phyloP scores from a whole-genome alignment of 2,329 filamentous ascomycete genomes.

The Sphaerostilbella broomeana region DNA sequence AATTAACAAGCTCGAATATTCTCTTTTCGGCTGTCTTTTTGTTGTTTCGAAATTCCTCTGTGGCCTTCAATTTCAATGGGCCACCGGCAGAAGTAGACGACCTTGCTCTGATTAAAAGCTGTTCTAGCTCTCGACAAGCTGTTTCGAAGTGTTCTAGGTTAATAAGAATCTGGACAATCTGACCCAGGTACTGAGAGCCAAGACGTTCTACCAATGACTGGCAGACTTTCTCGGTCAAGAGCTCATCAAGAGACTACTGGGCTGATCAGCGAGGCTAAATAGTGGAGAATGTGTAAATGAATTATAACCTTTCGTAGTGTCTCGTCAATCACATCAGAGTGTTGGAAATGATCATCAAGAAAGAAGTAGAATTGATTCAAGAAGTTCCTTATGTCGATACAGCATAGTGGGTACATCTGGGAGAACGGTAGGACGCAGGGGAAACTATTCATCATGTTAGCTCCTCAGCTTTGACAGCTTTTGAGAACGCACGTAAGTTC shows the following conservation, averaged over 20 bases:
- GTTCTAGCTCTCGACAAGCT: conserved; percentile 83
- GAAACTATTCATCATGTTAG: conserved; percentile 50
- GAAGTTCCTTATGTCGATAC: conserved; percentile 96
- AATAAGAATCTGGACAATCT: conserved; percentile 97
- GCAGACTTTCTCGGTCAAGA: conserved; percentile 91
- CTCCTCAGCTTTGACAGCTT: no score
- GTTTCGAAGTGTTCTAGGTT: conserved; percentile 96
- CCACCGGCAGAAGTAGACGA: conserved; percentile 76
- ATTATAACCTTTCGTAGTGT: conserved; percentile 65
- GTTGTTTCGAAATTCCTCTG: conserved; percentile 76
- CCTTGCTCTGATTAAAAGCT: conserved; percentile 75
- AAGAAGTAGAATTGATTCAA: conserved; percentile 98
- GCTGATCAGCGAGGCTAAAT: neutral
- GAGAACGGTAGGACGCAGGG: conserved; percentile 96
- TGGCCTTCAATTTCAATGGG: conserved; percentile 72
- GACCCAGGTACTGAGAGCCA: conserved; percentile 86
- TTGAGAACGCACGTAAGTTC: conserved; percentile 63
- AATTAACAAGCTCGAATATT: conserved; percentile 97
- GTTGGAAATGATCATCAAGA: conserved; percentile 90
- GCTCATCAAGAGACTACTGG: conserved; percentile 74
- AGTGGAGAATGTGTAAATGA: no score
- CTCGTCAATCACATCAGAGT: conserved; percentile 83
- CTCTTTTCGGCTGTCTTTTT: conserved; percentile 96
- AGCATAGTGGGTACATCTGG: conserved; percentile 97
- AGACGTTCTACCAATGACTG: conserved; percentile 81